phyloP scores from a whole-genome alignment of 768 basidiomycete genomes.

The Calvatia gigantea region DNA sequence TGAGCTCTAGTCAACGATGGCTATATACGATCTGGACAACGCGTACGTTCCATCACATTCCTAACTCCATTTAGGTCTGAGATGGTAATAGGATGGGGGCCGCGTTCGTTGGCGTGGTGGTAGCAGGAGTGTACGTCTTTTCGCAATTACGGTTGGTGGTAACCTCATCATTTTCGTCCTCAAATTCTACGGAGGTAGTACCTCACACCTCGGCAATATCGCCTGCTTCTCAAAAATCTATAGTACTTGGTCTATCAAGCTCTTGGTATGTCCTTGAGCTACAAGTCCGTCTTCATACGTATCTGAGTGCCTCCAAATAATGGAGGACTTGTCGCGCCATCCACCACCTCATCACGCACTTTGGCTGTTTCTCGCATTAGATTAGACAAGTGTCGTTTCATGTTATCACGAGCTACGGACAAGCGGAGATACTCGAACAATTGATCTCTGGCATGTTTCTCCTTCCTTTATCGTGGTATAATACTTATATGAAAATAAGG shows the following conservation, averaged over 20 bases:
- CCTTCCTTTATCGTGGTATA: not conserved
- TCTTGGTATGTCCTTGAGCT: slow-evolving; percentile 32
- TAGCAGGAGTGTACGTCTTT: slow-evolving; percentile 46
- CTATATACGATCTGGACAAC: slow-evolving; percentile 19
- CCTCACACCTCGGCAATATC: not conserved
- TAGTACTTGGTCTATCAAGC: slow-evolving; percentile 49
- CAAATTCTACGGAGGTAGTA: slow-evolving; percentile 51
- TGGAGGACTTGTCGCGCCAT: slow-evolving; percentile 46
- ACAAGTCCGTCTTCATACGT: not conserved
- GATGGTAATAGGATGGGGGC: slow-evolving; percentile 43
- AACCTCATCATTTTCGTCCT: not conserved
- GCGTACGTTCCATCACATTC: slow-evolving; percentile 25
- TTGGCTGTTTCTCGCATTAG: slow-evolving; percentile 28
- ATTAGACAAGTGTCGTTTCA: slow-evolving; percentile 44
- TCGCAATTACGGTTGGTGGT: not conserved
- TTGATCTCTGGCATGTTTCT: slow-evolving; percentile 40
- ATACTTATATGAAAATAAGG: slow-evolving; percentile 19
- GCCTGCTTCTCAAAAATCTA: not conserved
- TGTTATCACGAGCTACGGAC: slow-evolving; percentile 37
- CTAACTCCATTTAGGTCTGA: not conserved
- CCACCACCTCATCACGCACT: slow-evolving; percentile 51
- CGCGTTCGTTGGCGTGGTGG: slow-evolving; percentile 44
- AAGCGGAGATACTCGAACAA: slow-evolving; percentile 21
- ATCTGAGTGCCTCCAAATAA: slow-evolving; percentile 16
- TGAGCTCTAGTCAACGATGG: not conserved